Evolutionary conservation across 1,139 yeast genomes (phyloP).

Genomic region (Insectozyma bohioensis): DNA sequence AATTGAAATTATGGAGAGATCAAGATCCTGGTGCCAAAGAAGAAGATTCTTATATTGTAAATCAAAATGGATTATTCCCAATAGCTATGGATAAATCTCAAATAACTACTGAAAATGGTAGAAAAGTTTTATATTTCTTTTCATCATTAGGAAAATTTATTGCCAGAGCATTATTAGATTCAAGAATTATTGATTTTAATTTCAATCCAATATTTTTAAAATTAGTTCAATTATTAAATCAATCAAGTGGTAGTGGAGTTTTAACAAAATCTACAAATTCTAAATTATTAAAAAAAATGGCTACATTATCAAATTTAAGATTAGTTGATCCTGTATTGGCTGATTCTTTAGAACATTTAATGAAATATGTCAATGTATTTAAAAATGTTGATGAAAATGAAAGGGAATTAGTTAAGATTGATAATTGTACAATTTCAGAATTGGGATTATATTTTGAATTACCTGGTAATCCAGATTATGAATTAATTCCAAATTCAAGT

Average conservation of each 20-base stretch:
- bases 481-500: conserved; percentile 57
- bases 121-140: conserved; percentile 54
- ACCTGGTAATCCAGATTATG: conserved; percentile 74
- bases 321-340: conserved; percentile 64
- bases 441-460: conserved; percentile 56
- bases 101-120: conserved; percentile 35
- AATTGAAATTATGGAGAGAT: conserved; percentile 70
- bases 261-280: conserved; percentile 10
- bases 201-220: conserved; percentile 73
- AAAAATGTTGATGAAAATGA: conserved; percentile 16
- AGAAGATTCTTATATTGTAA: conserved; percentile 37
- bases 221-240: conserved; percentile 34
- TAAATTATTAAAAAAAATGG: conserved; percentile 26
- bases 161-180: conserved; percentile 85
- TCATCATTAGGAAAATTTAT: conserved; percentile 75
- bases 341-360: conserved; percentile 55
- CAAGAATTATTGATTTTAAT: conserved; percentile 79
- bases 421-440: conserved; percentile 47
- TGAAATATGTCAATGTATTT: conserved; percentile 39
- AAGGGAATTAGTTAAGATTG: conserved; percentile 30
- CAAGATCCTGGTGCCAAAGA: too few relatives aligned
- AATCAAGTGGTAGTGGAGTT: conserved; percentile 10
- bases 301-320: conserved; percentile 43
- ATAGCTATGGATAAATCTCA: conserved; percentile 48
- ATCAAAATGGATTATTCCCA: conserved; percentile 68